Evolutionary conservation across 2,329 filamentous ascomycete genomes (phyloP), one percentile per base, ranked within the genome.

Genomic region (Penicillium sp.): DNA sequence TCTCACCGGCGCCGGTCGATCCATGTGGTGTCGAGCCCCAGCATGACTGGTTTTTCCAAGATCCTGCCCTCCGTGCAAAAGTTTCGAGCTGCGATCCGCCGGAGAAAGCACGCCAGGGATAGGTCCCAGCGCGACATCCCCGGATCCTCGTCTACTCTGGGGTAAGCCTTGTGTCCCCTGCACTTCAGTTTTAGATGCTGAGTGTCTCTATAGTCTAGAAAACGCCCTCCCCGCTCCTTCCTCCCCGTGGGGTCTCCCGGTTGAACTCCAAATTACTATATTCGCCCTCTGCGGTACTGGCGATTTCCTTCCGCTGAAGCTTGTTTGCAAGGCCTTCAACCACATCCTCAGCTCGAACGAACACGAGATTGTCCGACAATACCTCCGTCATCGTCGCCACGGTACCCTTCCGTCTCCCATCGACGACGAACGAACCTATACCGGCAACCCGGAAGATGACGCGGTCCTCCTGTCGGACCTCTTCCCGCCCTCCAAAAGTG

Each of bases 381-480:
- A 72, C 53, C 63, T 72, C 28, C 68, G 67, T 24, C 58, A 66
- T 26, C 66, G 66, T 27, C 68, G 70, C 4, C 68, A 72, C 53
- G 70, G 69, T 27, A 71, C 67, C 28, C 64, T 72, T 13, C 70
- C 70, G 4, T 68, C 66, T 4, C 67, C 67, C 7, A 64, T 69
- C 34, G 60, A 67, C 35, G 51, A 55, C 44, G 62, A 65, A 28
- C 60, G 58, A 39, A 63, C 52, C 18, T 70, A 72, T 55, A 71
- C 68, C 27, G 61, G 69, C 36, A 68, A 67, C 31, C 69, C 70
- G 4, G 62, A 69, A 50, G 69, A 72, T 47, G 68, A 72, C 57
- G 69, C 70, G 28, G 65, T 72, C 29, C 62, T 72, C 20, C 56
- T 72, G 13, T 72, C 69, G 9, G 70, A 72, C 50, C 56, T 72